Evolutionary conservation across 2,329 filamentous ascomycete genomes (phyloP).

Genomic region (Chaetomium sp.): DNA sequence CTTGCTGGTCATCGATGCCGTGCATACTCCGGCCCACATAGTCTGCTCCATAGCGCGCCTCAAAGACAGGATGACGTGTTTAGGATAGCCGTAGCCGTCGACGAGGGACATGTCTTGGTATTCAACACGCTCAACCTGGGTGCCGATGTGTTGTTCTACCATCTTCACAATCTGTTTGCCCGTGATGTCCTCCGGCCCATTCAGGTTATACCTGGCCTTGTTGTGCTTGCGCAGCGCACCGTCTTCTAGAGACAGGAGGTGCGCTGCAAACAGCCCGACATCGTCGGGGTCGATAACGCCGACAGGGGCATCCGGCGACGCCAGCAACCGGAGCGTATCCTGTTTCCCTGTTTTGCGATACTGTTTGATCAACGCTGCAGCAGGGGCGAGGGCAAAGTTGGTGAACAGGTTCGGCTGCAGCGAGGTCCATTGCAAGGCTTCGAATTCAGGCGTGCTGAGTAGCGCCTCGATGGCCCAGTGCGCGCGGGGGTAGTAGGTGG

Average conservation of each 20-base stretch:
- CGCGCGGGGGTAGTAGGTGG: constrained; percentile 18
- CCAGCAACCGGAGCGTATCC: constrained; percentile 5
- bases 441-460: constrained; percentile 13
- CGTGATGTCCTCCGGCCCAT: constrained; percentile 22
- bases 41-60: not conserved
- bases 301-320: not conserved
- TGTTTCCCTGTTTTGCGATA: constrained; percentile 13
- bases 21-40: not conserved
- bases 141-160: constrained; percentile 20
- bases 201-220: constrained; percentile 14
- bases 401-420: constrained; percentile 20
- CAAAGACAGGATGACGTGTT: constrained; percentile 1
- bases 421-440: constrained; percentile 18
- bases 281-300: constrained; percentile 10
- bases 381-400: not conserved
- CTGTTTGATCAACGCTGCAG: constrained; percentile 10
- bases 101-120: constrained; percentile 14
- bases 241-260: constrained; percentile 5
- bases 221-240: constrained; percentile 1
- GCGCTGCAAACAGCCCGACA: constrained; percentile 5
- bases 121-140: constrained; percentile 1
- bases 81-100: not conserved
- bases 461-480: constrained; percentile 23
- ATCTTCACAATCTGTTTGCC: constrained; percentile 14
- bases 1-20: constrained; percentile 14